phyloP scores from a whole-genome alignment of 805 yeast genomes.

The Hyphopichia homilentoma region DNA sequence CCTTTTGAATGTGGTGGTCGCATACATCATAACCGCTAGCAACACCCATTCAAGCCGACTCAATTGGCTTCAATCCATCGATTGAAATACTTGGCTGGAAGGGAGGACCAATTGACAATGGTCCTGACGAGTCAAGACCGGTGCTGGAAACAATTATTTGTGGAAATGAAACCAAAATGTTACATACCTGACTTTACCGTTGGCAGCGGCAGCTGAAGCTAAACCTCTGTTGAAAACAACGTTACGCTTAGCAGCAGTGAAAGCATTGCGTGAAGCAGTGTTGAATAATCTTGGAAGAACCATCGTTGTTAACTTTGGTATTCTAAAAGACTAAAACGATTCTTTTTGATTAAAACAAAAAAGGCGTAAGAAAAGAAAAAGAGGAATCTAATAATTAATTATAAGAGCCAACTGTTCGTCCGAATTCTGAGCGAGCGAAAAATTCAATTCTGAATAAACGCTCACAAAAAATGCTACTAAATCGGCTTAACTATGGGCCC shows the following conservation, averaged over 20 bases:
- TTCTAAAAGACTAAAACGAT: conserved; percentile 13
- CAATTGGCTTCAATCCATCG: background rate
- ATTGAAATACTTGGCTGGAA: no score
- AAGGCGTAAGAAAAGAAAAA: conserved; percentile 8
- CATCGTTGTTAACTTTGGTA: conserved; percentile 36
- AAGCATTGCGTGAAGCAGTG: conserved; percentile 74
- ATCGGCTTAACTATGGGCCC: no score
- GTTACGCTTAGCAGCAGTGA: conserved; percentile 85
- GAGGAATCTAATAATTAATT: conserved; percentile 6
- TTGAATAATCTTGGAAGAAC: conserved; percentile 54
- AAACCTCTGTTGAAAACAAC: conserved; percentile 68
- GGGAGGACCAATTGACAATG: no score
- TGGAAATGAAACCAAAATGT: no score
- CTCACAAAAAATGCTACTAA: no score
- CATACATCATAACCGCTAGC: no score
- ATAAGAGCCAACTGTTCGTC: background rate
- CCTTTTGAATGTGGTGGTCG: no score
- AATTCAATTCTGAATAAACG: no score
- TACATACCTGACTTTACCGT: conserved; percentile 88
- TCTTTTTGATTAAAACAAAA: conserved; percentile 3
- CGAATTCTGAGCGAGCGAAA: conserved; percentile 3
- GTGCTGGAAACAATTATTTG: no score
- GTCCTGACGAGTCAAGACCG: no score
- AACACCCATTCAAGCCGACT: background rate
- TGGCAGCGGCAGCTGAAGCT: conserved; percentile 70